Conservation (phyloP, 306 rosid genomes). For the Inga oerstediana region DNA sequence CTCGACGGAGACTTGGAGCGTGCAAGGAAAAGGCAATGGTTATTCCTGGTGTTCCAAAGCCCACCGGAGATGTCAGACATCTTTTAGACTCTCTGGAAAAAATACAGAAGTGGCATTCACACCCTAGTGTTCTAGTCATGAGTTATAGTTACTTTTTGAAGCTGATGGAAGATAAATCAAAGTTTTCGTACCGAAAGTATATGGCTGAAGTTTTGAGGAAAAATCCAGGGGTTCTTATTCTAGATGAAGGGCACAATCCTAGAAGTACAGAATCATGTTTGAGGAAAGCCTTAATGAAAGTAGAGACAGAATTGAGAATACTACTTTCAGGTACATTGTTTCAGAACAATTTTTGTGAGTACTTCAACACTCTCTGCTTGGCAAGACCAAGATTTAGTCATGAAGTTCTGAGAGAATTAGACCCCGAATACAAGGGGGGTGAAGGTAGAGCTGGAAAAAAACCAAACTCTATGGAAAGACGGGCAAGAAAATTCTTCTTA, state of each 20-base stretch:
- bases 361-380: slow-evolving; percentile 88
- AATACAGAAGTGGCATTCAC: slow-evolving; percentile 92
- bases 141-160: slow-evolving; percentile 86
- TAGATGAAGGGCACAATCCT: slow-evolving; percentile 98
- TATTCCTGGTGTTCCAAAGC: slow-evolving; percentile 75
- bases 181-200: slow-evolving; percentile 70
- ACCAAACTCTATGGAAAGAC: slow-evolving; percentile 53
- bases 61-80: slow-evolving; percentile 87
- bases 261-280: slow-evolving; percentile 91
- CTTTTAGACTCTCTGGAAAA: slow-evolving; percentile 88
- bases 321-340: slow-evolving; percentile 94
- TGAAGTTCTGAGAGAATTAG: slow-evolving; percentile 77
- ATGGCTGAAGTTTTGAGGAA: slow-evolving; percentile 89
- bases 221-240: slow-evolving; percentile 81
- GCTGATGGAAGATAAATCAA: slow-evolving; percentile 84
- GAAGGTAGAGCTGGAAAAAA: slow-evolving; percentile 49
- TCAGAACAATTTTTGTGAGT: slow-evolving; percentile 95
- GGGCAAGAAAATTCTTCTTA: slow-evolving; percentile 84
- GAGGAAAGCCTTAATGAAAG: slow-evolving; percentile 92
- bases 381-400: slow-evolving; percentile 80
- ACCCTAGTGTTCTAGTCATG: slow-evolving; percentile 93
- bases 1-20: slow-evolving; percentile 66
- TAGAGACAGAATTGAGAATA: slow-evolving; percentile 77
- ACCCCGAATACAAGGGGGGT: slow-evolving; percentile 64
- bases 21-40: slow-evolving; percentile 52